Percentiles rank a stretch among this genome's conserved stretches.
These are phyloP conservation scores for Exophiala spinifera DNA, from an alignment of 2,329 filamentous ascomycete genomes.

Conservation along the genomic window DNA sequence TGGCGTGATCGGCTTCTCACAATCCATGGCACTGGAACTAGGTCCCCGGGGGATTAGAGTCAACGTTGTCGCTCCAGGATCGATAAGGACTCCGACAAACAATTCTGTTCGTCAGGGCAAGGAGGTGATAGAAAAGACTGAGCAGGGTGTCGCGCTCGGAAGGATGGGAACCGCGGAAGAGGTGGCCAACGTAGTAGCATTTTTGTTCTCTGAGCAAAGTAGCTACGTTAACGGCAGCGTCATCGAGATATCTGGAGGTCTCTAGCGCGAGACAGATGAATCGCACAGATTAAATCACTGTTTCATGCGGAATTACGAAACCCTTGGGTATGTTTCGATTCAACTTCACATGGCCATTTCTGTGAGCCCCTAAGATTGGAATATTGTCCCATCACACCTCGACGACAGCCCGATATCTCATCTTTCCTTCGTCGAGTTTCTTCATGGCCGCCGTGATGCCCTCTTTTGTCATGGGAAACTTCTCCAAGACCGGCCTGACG, in stretches of 20 bases:
- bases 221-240: too few species aligned
- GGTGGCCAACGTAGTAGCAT: too few species aligned
- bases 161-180: too few species aligned
- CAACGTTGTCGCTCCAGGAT: slow-evolving; percentile 27
- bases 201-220: too few species aligned
- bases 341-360: too few species aligned
- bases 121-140: slow-evolving; percentile 37
- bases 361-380: neutral
- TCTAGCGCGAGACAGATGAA: too few species aligned
- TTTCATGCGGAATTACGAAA: too few species aligned
- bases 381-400: slow-evolving; percentile 1
- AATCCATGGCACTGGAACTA: slow-evolving; percentile 29
- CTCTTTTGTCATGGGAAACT: slow-evolving; percentile 56
- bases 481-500: slow-evolving; percentile 65
- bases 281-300: too few species aligned
- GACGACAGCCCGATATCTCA: slow-evolving; percentile 48
- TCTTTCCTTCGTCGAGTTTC: slow-evolving; percentile 47
- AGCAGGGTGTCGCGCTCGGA: too few species aligned
- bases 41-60: slow-evolving; percentile 20
- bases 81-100: slow-evolving; percentile 49
- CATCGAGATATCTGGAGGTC: too few species aligned
- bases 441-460: slow-evolving; percentile 48
- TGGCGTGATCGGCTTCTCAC: slow-evolving; percentile 29
- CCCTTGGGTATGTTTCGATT: too few species aligned
- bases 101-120: slow-evolving; percentile 49